These are phyloP conservation scores for Malassezia obtusa DNA, from an alignment of 1,284 basidiomycete species.

Conservation along the genomic window DNA sequence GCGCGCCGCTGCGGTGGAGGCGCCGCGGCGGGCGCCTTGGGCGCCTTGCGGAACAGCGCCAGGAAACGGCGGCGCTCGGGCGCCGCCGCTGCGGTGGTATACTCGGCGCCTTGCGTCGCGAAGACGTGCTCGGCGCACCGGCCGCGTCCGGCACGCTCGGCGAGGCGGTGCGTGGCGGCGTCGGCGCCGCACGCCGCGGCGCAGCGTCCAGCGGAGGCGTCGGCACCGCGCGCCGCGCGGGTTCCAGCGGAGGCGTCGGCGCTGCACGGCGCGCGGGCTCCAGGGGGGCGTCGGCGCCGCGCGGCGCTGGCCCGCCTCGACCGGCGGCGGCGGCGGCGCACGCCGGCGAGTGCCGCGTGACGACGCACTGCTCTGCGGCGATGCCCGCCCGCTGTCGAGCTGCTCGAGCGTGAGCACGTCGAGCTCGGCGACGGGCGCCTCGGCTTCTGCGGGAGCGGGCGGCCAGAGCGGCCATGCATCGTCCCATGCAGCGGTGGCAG, in stretches of 20 bases:
- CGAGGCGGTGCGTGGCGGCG: no score
- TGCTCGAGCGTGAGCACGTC: background rate
- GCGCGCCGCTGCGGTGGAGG: conserved; percentile 6
- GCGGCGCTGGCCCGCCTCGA: no score
- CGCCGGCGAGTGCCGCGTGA: background rate
- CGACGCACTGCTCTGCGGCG: conserved; percentile 1
- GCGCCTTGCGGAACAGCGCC: background rate
- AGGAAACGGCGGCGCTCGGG: background rate
- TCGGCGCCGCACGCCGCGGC: no score
- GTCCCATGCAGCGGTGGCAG: background rate
- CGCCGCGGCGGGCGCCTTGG: background rate
- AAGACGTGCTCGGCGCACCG: no score
- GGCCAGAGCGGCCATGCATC: background rate
- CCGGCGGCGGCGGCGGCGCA: background rate
- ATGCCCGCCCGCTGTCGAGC: background rate
- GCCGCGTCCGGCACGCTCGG: no score
- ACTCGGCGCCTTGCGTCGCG: background rate
- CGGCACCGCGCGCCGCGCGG: no score
- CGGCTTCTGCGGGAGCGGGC: background rate
- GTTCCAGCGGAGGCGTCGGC: no score
- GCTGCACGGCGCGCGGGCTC: no score
- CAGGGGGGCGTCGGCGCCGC: no score
- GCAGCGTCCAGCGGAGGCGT: no score
- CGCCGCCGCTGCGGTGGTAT: background rate
- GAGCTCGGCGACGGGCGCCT: background rate